These are phyloP conservation scores for Cetraspora pellucida DNA, from an alignment of 192 early-diverging fungal genomes.

Conservation along the genomic window DNA sequence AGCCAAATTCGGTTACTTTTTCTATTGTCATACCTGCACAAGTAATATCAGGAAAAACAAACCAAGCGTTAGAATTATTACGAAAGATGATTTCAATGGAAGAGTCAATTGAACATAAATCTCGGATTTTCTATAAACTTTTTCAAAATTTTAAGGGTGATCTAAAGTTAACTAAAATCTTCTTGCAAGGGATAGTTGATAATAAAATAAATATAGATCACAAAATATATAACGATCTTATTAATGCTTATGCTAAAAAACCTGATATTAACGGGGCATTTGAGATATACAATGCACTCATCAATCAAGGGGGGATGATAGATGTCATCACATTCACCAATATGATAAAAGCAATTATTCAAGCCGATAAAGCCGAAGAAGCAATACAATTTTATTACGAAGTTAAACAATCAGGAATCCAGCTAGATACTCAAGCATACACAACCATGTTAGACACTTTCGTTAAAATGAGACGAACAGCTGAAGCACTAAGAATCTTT, in stretches of 20 bases:
- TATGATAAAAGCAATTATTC: not conserved
- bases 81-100: no score
- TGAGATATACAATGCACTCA: not conserved
- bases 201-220: not conserved
- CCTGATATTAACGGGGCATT: not conserved
- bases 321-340: not conserved
- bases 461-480: not conserved
- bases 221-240: not conserved
- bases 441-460: conserved; percentile 10
- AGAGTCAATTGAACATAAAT: no score
- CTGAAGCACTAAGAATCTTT: conserved; percentile 37
- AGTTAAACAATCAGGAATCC: not conserved
- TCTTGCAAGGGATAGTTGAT: not conserved
- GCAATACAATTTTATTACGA: conserved; percentile 18
- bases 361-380: not conserved
- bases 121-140: no score
- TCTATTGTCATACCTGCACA: no score
- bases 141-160: not conserved
- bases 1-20: no score
- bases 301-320: not conserved
- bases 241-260: not conserved
- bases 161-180: not conserved
- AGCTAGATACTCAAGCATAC: not conserved
- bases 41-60: no score
- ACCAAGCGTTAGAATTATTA: no score